Evolutionary conservation across 1,139 yeast species (phyloP).

Genomic region (Ashbya aceris): DNA sequence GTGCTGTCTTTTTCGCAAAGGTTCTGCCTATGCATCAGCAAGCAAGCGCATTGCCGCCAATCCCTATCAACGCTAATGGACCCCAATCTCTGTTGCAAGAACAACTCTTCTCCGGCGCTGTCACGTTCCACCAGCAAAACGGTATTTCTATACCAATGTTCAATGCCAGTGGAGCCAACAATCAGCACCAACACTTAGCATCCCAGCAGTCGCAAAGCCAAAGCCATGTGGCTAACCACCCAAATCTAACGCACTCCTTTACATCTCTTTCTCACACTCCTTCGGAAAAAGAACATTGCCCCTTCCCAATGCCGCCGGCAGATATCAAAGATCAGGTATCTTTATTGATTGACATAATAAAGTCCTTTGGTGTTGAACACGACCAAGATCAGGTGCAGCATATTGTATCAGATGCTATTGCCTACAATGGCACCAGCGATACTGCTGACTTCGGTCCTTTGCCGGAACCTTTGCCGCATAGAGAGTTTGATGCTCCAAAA

Average conservation of each 20-base stretch:
- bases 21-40: constrained; percentile 35
- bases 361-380: constrained; percentile 22
- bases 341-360: constrained; percentile 19
- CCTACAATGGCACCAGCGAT: constrained; percentile 31
- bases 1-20: constrained; percentile 62
- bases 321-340: constrained; percentile 14
- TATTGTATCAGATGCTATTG: constrained; percentile 32
- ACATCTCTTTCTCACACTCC: constrained; percentile 9
- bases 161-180: constrained; percentile 7
- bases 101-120: constrained; percentile 28
- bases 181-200: constrained; percentile 13
- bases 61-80: constrained; percentile 6
- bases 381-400: constrained; percentile 24
- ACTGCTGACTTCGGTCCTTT: constrained; percentile 54
- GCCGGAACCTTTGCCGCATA: constrained; percentile 52
- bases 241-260: constrained; percentile 6
- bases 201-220: constrained; percentile 15
- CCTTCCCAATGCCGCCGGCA: constrained; percentile 30
- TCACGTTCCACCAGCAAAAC: constrained; percentile 29
- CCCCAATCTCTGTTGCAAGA: constrained; percentile 28
- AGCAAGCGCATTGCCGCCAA: constrained; percentile 6
- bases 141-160: constrained; percentile 27
- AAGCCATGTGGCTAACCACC: not conserved
- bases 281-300: constrained; percentile 29
- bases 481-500: constrained; percentile 83